Percentiles rank a stretch among this genome's conserved stretches.
These are phyloP conservation scores for Westerdykella aurantiaca DNA, from an alignment of 2,329 filamentous ascomycete genomes.

Conservation along the genomic window DNA sequence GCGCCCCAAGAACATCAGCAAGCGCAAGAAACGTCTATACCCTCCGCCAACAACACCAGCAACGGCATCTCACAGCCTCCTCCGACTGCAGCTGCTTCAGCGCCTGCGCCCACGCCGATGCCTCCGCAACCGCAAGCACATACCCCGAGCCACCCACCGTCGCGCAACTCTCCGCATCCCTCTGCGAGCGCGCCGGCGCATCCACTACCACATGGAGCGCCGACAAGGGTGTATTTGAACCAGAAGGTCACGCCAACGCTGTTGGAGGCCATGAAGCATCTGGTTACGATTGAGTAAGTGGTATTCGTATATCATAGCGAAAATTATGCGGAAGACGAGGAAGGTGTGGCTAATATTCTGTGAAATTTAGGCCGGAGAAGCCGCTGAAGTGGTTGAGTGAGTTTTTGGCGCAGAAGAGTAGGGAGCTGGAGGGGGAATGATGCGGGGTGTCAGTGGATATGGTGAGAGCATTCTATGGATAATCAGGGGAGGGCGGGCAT, in stretches of 20 bases:
- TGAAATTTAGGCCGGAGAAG: slow-evolving; percentile 40
- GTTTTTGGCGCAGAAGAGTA: slow-evolving; percentile 44
- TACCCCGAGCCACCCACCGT: slow-evolving; percentile 10
- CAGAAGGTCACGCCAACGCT: slow-evolving; percentile 46
- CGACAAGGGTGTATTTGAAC: slow-evolving; percentile 47
- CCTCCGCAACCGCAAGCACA: background rate
- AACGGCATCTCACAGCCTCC: no score
- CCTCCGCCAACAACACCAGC: no score
- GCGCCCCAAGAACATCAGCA: no score
- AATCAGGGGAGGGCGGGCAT: no score
- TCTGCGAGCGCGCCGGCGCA: slow-evolving; percentile 23
- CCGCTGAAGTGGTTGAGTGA: slow-evolving; percentile 46
- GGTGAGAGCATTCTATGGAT: slow-evolving; percentile 5
- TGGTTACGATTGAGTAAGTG: slow-evolving; percentile 42
- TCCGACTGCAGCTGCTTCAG: no score
- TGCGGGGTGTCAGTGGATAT: background rate
- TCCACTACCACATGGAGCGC: slow-evolving; percentile 43
- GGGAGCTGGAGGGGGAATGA: slow-evolving; percentile 41
- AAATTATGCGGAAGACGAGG: background rate
- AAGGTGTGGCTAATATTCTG: background rate
- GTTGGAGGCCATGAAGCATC: slow-evolving; percentile 49
- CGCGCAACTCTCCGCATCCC: slow-evolving; percentile 34
- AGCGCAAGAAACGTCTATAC: no score
- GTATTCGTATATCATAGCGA: background rate
- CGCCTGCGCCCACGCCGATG: background rate